Evolutionary conservation across 2,329 filamentous ascomycete genomes (phyloP).

Genomic region (Scedosporium minutisporum): DNA sequence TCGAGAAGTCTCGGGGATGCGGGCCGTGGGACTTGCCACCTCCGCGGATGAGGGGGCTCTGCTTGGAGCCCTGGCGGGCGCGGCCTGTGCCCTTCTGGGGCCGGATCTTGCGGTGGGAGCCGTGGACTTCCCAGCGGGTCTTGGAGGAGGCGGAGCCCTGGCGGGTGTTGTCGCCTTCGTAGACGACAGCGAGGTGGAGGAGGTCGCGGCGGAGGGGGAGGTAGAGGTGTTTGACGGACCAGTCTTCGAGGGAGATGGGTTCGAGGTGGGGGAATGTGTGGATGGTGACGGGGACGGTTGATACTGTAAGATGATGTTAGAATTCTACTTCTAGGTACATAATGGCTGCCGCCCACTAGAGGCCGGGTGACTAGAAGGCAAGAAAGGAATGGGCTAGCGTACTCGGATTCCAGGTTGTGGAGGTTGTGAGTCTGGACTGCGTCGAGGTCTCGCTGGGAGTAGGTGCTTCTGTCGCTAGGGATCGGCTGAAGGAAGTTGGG

Average conservation of each 20-base stretch:
- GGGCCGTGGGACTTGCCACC: constrained; percentile 89
- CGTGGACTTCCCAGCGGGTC: constrained; percentile 73
- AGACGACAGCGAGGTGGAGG: constrained; percentile 83
- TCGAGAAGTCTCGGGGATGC: constrained; percentile 82
- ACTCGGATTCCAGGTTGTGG: constrained; percentile 38
- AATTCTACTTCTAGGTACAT: not conserved
- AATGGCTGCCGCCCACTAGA: not conserved
- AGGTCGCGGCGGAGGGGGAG: constrained; percentile 85
- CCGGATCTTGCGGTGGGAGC: constrained; percentile 70
- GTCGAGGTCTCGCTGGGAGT: constrained; percentile 25
- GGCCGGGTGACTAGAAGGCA: not conserved
- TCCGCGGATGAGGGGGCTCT: constrained; percentile 72
- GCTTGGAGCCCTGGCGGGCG: constrained; percentile 70
- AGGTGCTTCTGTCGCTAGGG: constrained; percentile 39
- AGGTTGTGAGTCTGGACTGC: constrained; percentile 19
- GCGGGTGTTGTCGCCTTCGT: constrained; percentile 81
- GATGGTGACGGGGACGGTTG: constrained; percentile 69
- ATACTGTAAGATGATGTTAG: not conserved
- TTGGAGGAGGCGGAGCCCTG: constrained; percentile 80
- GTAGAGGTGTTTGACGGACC: constrained; percentile 72
- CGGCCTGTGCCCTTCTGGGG: constrained; percentile 79
- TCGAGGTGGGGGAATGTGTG: constrained; percentile 87
- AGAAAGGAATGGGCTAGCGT: constrained; percentile 11
- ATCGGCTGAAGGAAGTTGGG: constrained; percentile 32
- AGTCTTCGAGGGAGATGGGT: constrained; percentile 66